Evolutionary conservation across 805 yeast genomes (phyloP).

Genomic region (Ogataea thermomethanolica): DNA sequence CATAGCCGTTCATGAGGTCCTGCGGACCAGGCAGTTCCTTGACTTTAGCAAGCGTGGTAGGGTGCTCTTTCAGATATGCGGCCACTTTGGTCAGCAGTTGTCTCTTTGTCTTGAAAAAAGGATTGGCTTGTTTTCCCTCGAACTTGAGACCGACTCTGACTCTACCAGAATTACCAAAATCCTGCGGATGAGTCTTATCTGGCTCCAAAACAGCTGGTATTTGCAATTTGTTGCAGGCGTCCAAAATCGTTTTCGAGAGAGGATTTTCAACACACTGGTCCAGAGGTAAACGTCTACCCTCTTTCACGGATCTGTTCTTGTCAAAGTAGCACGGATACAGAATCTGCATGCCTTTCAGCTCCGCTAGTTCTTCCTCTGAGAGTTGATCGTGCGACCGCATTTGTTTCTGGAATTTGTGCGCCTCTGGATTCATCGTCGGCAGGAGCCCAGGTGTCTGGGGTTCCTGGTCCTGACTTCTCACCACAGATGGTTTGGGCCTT

Average conservation of each 20-base stretch:
- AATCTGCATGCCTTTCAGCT: constrained; percentile 66
- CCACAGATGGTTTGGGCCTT: constrained; percentile 54
- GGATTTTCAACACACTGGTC: constrained; percentile 82
- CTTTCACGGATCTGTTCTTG: constrained; percentile 61
- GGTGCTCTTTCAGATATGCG: constrained; percentile 58
- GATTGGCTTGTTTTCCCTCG: constrained; percentile 41
- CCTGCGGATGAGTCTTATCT: constrained; percentile 91
- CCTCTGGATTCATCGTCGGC: constrained; percentile 5
- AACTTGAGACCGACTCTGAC: constrained; percentile 67
- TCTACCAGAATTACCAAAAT: constrained; percentile 97
- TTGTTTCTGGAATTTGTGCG: constrained; percentile 11
- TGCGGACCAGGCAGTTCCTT: constrained; percentile 64
- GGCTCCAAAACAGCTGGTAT: constrained; percentile 56
- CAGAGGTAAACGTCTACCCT: constrained; percentile 78
- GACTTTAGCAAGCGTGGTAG: constrained; percentile 64
- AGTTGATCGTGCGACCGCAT: constrained; percentile 28
- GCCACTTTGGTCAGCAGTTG: constrained; percentile 59
- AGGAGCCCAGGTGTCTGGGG: not conserved
- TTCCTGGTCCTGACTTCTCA: constrained; percentile 16
- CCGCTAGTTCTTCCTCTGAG: constrained; percentile 55
- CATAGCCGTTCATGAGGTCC: constrained; percentile 49
- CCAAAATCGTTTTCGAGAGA: constrained; percentile 74
- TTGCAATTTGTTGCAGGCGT: constrained; percentile 48
- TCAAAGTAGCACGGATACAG: constrained; percentile 94
- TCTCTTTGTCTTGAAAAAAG: constrained; percentile 52